phyloP scores from a whole-genome alignment of 768 basidiomycete genomes.

The Hygrocybe punicea region DNA sequence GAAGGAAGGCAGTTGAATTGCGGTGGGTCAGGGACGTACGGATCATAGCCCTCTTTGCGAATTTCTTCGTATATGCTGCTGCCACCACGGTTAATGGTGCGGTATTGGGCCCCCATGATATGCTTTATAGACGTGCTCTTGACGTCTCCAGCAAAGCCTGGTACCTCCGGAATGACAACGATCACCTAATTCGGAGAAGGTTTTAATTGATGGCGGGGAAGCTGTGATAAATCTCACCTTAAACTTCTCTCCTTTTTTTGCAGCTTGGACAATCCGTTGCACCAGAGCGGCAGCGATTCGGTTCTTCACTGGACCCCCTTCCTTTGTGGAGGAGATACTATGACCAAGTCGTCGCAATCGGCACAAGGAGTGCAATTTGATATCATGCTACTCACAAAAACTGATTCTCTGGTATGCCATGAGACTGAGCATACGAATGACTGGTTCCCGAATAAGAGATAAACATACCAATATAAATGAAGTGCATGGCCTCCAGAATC shows the following conservation, averaged over 20 bases:
- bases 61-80: constrained; percentile 82
- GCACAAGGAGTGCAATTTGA: not conserved
- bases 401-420: constrained; percentile 61
- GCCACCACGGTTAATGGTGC: constrained; percentile 88
- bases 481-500: constrained; percentile 82
- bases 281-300: constrained; percentile 79
- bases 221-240: constrained; percentile 45
- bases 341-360: not conserved
- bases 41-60: constrained; percentile 71
- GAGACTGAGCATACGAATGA: not conserved
- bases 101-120: constrained; percentile 86
- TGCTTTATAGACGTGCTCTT: constrained; percentile 61
- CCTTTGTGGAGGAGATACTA: constrained; percentile 73
- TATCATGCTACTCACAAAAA: constrained; percentile 65
- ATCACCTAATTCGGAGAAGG: constrained; percentile 53
- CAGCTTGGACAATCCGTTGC: constrained; percentile 82
- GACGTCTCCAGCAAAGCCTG: constrained; percentile 84
- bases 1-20: not conserved
- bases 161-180: constrained; percentile 85
- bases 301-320: constrained; percentile 71
- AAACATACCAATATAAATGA: constrained; percentile 84
- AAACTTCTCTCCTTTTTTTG: constrained; percentile 66
- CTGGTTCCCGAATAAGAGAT: not conserved
- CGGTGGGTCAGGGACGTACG: constrained; percentile 46
- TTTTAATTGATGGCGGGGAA: not conserved